Base-by-base conservation (phyloP, 2,329 filamentous ascomycete species). In the Coniochaeta sp. region DNA sequence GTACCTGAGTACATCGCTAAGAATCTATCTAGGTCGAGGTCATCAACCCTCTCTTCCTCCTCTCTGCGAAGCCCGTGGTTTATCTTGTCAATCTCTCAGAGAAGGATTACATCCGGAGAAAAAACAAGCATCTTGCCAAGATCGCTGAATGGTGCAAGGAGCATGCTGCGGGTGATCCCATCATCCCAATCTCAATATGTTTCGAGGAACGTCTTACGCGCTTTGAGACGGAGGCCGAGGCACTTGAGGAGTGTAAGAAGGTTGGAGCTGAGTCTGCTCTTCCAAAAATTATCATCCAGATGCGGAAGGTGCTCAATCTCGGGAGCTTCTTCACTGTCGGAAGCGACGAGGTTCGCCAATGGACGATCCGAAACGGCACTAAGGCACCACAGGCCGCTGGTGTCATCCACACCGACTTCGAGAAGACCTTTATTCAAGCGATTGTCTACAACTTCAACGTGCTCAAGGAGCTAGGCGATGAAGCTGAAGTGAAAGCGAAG, bases 351-450 rank as follows among this genome's bases (percentile, higher is more conserved):
- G 95, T 99, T 65, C 86, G 95, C 69, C 95, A 99, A 79, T 99
- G 95, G 96, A 99, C 95, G 28, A 91, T 99, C 73, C 87, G 95
- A 62, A 93, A 90, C 71, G 93, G 92, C 68, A 96, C 89, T 72
- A 99, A 99, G 81, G 95, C 95, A n/a, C 95, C 95, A 19, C 90
- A 96, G 72, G 95, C 95, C 55, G 95, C 95, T 40, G 95, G 95
- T 82, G 95, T 99, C 64, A 99, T 99, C 67, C 95, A 99, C 79
- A 91, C 89, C 67, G 95, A 99, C 74, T 98, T 99, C 67, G 95
- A 99, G 77, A 99, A 99, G 87, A 99, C 96, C 0, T 99, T 99
- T 74, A 99, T 99, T 69, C 96, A 99, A 79, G 89, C 83, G 64
- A 84, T 99, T 65, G 92, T 97, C 33, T 98, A 96, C 80, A 98